Conservation (phyloP, 1,139 yeast species). For the Kodamaea plutei region DNA sequence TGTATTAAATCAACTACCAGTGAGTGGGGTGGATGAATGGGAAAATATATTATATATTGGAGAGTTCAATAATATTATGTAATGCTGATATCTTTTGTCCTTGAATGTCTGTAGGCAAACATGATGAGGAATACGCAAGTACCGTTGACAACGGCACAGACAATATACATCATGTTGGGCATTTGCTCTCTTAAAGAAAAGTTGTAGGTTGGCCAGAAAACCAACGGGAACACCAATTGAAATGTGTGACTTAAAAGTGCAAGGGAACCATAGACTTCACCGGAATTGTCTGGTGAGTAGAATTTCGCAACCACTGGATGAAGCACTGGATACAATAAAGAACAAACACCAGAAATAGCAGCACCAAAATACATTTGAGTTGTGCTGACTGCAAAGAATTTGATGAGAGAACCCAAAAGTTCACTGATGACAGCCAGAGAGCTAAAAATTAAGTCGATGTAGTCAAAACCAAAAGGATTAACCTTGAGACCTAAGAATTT, state of each 20-base stretch:
- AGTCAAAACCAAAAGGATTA: neutral
- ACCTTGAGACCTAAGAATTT: neutral
- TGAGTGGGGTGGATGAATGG: too few species aligned
- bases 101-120: too few species aligned
- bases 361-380: neutral
- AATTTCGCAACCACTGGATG: neutral
- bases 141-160: too few species aligned
- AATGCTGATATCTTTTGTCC: too few species aligned
- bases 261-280: neutral
- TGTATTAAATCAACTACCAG: too few species aligned
- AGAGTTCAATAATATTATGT: too few species aligned
- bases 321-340: neutral
- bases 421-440: neutral
- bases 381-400: neutral
- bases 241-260: neutral
- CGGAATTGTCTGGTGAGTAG: neutral
- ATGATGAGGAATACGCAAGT: too few species aligned
- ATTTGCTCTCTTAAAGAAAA: neutral
- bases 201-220: neutral
- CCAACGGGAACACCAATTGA: neutral
- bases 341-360: neutral
- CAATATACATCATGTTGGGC: too few species aligned
- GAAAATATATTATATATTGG: too few species aligned
- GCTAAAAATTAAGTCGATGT: neutral
- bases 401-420: neutral